Evolutionary conservation across 352 stramenopile species (phyloP).

Genomic region (Achlya hypogyna): DNA sequence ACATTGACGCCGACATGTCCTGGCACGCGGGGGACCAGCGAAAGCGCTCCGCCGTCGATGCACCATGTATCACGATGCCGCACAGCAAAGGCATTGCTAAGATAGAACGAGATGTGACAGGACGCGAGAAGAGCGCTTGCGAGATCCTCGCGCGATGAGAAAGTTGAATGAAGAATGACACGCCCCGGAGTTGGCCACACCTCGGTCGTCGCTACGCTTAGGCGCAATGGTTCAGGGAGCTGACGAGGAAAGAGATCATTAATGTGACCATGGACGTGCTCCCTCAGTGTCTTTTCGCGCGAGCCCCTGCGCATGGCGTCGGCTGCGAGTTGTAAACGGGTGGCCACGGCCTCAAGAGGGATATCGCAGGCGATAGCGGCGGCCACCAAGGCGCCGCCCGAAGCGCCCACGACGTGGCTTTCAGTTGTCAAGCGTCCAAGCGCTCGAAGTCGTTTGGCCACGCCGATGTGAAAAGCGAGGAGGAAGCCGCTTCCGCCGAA

Average conservation of each 20-base stretch:
- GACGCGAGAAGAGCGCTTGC: constrained; percentile 59
- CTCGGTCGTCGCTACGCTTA: constrained; percentile 59
- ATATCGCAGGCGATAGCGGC: constrained; percentile 46
- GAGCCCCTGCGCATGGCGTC: background rate
- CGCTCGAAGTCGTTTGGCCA: constrained; percentile 46
- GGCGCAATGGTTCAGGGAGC: constrained; percentile 36
- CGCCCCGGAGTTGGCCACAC: constrained; percentile 46
- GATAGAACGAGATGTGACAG: constrained; percentile 73
- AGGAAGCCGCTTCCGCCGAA: constrained; percentile 77
- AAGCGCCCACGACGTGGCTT: constrained; percentile 63
- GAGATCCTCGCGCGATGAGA: constrained; percentile 50
- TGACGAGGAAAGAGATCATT: constrained; percentile 36
- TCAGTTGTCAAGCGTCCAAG: constrained; percentile 33
- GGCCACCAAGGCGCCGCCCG: constrained; percentile 55
- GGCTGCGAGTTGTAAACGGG: background rate
- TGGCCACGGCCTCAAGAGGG: constrained; percentile 37
- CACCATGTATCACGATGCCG: constrained; percentile 56
- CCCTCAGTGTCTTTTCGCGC: background rate
- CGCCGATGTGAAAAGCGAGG: constrained; percentile 68
- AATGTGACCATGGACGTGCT: constrained; percentile 42
- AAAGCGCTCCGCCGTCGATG: constrained; percentile 57
- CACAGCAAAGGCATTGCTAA: constrained; percentile 35
- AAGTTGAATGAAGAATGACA: constrained; percentile 42
- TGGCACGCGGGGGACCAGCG: constrained; percentile 55
- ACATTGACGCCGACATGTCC: constrained; percentile 62